Base-by-base conservation (phyloP, 1,284 basidiomycete genomes). In the Ganoderma multipileum region DNA sequence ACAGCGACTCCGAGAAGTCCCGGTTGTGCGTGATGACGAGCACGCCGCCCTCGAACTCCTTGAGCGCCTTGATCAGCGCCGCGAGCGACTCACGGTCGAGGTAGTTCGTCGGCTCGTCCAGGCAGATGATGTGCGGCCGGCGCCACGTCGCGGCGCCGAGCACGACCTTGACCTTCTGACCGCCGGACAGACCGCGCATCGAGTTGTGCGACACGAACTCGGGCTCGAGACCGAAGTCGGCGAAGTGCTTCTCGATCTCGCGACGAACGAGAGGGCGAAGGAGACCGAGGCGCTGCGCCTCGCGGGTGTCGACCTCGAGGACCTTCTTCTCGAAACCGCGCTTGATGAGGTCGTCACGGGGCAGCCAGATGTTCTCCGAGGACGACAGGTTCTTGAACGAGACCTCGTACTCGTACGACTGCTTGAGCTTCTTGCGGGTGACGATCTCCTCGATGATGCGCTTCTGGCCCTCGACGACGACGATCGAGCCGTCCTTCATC, bases 121-220 rank as follows among this genome's bases (percentile, higher is more conserved):
- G 86, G 82, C 96, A 96, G 83, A 99, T 94, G 82, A 99, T 83
- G 87, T 99, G 98, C 70, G 97, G 98, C 76, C 96, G 93, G 81
- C 96, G 95, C 96, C 97, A 98, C 60, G 96, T 98, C 61, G 97
- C 96, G 76, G 97, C 96, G 84, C 96, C 97, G 77, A 99, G 95
- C 33, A 99, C 97, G 77, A 99, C 97, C 91, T 99, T 98, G 81
- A 98, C 97, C 88, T 99, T 99, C 85, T 99, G 98, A 82, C 98
- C 98, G 84, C 98, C 98, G 70, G 96, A 98, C 63, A 98, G 91
- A 91, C 97, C 97, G 72, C 95, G 89, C 95, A 97, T 97, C 76
- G 91, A 92, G 89, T 97, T 97, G 89, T 98, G 96, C 44, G 95
- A 95, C 75, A 97, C 95, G 82, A 98, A 98, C 86, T 97, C 96